These are phyloP conservation scores for Haplosporangium gracile DNA, from an alignment of 192 early-diverging fungal genomes.

Conservation along the genomic window DNA sequence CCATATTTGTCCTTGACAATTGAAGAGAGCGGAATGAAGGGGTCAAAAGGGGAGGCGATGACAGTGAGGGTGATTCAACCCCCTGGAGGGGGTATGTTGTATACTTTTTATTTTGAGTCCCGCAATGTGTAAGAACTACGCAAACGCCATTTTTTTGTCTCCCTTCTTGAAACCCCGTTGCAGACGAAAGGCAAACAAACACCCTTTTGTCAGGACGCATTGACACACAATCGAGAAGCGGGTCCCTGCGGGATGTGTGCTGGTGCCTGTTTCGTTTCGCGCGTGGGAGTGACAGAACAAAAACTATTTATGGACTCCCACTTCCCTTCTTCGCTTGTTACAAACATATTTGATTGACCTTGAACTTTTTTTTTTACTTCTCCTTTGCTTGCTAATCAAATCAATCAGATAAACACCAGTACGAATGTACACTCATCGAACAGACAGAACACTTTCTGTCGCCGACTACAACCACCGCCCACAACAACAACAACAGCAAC, in stretches of 20 bases:
- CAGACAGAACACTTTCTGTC: constrained; percentile 16
- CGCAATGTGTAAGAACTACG: neutral
- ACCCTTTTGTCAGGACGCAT: neutral
- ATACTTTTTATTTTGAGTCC: neutral
- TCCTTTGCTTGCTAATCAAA: neutral
- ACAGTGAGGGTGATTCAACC: neutral
- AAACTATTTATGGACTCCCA: neutral
- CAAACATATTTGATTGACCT: constrained; percentile 6
- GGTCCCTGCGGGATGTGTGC: constrained; percentile 2
- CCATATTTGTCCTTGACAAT: neutral
- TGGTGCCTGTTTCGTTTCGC: constrained; percentile 2
- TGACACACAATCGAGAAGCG: neutral
- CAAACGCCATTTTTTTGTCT: neutral
- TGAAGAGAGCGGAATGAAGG: too few species aligned
- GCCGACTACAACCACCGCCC: neutral
- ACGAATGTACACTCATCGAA: constrained; percentile 24
- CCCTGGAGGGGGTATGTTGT: neutral
- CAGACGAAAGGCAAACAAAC: neutral
- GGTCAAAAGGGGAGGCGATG: neutral
- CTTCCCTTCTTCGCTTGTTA: neutral
- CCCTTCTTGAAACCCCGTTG: neutral
- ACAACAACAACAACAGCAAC: neutral
- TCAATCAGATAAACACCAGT: constrained; percentile 33
- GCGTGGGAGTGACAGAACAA: neutral
- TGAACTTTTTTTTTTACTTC: neutral